Base-by-base conservation (phyloP, 108 stramenopile species). In the Nannochloropsis salina region DNA sequence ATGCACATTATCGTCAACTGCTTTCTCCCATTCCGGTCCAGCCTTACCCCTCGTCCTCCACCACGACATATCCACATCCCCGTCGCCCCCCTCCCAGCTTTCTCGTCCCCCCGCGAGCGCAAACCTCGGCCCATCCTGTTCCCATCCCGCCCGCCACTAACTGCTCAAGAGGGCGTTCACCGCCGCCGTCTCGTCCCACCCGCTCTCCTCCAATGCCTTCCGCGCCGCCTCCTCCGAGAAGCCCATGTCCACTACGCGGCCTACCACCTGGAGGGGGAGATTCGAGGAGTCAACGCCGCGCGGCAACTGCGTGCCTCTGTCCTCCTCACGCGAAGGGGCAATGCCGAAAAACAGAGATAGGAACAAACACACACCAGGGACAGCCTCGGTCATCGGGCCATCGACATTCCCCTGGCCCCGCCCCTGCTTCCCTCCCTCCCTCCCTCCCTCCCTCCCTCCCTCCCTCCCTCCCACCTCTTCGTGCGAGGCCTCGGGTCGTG, bases 161-260 rank as follows among this genome's bases (percentile, higher is more conserved):
- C 45, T 84, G 61, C 61, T 74, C 74, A 97, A 90, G 41, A 97
- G 91, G 42, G 91, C 90, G 90, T 94, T 95, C 31, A 97, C 95
- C 3, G 97, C 97, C 9, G 92, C 93, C 85, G 90, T 95, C 85
- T 97, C 96, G 84, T 98, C 95, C 94, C 97, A 97, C 12, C 90
- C 92, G 86, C 94, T 89, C 43, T 93, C 94, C 86, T 93, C 93
- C 85, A 98, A 92, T 8, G 96, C 97, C 83, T 93, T 92, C 84
- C 87, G 85, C 9, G 94, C 95, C 86, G 92, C 92, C 43, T 90
- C 94, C 82, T 90, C 89, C 81, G 95, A 93, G 90, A 98, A 98
- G n/a, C 97, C 97, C 97, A 99, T 99, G 51, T 96, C 97, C 85
- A 92, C 92, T n/a, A 98, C 92, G 81, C 94, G 82, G 41, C 80